phyloP scores from a whole-genome alignment of 1,284 basidiomycete genomes.

The Tylopilus sp. region DNA sequence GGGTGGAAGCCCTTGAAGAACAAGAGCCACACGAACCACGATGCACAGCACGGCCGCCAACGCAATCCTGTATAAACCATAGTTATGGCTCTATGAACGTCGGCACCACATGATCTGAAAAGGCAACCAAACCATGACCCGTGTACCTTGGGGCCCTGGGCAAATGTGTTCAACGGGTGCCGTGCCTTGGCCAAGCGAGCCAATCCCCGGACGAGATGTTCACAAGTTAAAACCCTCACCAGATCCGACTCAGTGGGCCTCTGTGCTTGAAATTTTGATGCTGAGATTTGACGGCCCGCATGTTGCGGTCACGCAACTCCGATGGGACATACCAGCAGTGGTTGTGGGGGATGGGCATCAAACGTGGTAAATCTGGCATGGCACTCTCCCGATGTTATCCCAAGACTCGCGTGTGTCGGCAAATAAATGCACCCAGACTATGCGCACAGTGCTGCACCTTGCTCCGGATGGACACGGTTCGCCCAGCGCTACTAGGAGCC shows the following conservation, averaged over 20 bases:
- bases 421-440: neutral
- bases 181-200: neutral
- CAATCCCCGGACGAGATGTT: too few relatives aligned
- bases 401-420: neutral
- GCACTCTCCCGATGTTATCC: neutral
- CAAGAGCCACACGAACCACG: neutral
- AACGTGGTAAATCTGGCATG: neutral
- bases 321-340: neutral
- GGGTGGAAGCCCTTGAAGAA: neutral
- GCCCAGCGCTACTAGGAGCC: neutral
- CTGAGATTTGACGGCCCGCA: too few relatives aligned
- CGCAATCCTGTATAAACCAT: neutral
- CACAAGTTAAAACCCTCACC: too few relatives aligned
- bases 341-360: slow-evolving; percentile 6
- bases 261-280: too few relatives aligned
- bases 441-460: neutral
- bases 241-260: too few relatives aligned
- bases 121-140: neutral
- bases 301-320: too few relatives aligned
- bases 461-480: slow-evolving; percentile 1
- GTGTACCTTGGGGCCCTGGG: neutral
- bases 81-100: neutral
- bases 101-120: neutral
- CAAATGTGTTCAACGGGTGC: neutral
- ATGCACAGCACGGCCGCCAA: neutral